Conservation (phyloP, 345 rosid genomes). For the Mangifera indica region DNA sequence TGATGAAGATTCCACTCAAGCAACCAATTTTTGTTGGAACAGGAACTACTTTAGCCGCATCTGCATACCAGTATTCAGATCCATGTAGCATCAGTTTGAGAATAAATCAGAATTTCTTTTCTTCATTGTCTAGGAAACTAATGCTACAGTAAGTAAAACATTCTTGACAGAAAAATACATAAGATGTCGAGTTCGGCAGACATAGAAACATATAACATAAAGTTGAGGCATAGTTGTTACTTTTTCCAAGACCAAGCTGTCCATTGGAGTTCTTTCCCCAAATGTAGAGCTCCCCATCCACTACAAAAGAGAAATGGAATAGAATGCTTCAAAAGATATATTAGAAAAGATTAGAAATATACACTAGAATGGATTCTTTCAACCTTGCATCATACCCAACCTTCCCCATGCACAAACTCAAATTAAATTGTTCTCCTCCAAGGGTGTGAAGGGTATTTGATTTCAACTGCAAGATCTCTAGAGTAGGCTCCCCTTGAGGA, state of each 20-base stretch:
- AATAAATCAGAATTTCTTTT: constrained; percentile 12
- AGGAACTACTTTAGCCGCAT: constrained; percentile 51
- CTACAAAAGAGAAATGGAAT: constrained; percentile 39
- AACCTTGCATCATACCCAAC: too few species aligned
- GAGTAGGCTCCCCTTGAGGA: too few species aligned
- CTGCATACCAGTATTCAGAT: constrained; percentile 40
- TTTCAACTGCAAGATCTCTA: too few species aligned
- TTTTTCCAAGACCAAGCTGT: constrained; percentile 95
- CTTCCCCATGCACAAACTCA: too few species aligned
- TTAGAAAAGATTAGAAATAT: constrained; percentile 4
- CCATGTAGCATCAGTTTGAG: constrained; percentile 6
- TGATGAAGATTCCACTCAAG: constrained; percentile 62
- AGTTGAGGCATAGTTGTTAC: constrained; percentile 34
- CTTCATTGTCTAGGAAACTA: neutral
- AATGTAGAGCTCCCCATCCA: constrained; percentile 80
- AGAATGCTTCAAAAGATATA: constrained; percentile 10
- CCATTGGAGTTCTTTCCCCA: constrained; percentile 96
- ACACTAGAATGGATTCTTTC: too few species aligned
- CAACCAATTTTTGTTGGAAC: constrained; percentile 71
- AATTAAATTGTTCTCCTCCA: too few species aligned
- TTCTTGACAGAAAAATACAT: neutral
- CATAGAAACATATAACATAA: neutral
- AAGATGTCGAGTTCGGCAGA: neutral
- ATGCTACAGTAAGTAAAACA: neutral
- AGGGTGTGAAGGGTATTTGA: too few species aligned